These are phyloP conservation scores for Mycena galericulata DNA, from an alignment of 768 basidiomycete genomes.

Conservation along the genomic window DNA sequence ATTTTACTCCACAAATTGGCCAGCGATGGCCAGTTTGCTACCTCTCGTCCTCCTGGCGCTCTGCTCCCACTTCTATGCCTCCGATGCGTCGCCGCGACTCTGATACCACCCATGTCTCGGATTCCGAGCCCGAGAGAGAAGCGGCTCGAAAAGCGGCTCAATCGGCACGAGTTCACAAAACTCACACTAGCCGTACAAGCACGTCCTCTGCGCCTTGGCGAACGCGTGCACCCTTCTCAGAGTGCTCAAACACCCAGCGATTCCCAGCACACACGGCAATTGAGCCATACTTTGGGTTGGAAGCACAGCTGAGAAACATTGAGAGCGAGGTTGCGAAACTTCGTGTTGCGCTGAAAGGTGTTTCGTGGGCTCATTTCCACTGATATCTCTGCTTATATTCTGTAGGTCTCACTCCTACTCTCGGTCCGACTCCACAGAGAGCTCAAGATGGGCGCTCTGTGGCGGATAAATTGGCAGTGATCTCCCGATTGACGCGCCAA, in stretches of 20 bases:
- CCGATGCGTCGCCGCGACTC: background rate
- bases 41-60: background rate
- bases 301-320: background rate
- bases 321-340: background rate
- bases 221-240: background rate
- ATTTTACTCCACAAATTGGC: background rate
- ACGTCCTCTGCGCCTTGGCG: background rate
- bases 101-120: slow-evolving; percentile 12
- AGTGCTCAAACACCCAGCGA: background rate
- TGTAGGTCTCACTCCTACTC: background rate
- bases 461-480: slow-evolving; percentile 2
- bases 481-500: background rate
- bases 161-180: background rate
- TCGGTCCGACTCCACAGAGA: background rate
- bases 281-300: background rate
- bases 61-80: background rate
- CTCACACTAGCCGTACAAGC: background rate
- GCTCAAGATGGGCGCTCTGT: background rate
- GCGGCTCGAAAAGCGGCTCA: background rate
- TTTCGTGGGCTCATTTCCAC: background rate
- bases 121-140: background rate
- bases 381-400: background rate
- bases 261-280: background rate
- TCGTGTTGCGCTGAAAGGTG: background rate
- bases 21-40: background rate